These are phyloP conservation scores for Colletotrichum plurivorum DNA, from an alignment of 2,329 filamentous ascomycete genomes.

Conservation along the genomic window DNA sequence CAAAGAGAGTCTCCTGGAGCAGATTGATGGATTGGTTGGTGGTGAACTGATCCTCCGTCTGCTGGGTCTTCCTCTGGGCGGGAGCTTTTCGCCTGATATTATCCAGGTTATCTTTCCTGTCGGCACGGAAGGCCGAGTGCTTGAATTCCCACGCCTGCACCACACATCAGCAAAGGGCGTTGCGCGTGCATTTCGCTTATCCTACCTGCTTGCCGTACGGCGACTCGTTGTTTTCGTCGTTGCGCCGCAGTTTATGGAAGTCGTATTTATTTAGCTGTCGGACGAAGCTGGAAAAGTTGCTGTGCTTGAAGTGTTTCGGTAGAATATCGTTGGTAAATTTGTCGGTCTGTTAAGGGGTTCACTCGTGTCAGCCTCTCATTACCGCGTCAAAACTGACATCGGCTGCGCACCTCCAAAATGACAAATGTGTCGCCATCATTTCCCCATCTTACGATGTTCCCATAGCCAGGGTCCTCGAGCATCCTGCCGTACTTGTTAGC, in stretches of 20 bases:
- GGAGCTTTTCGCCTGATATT: conserved; percentile 97
- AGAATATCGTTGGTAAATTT: conserved; percentile 98
- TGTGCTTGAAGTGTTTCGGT: conserved; percentile 99
- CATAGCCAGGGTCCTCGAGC: conserved; percentile 95
- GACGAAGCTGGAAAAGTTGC: conserved; percentile 97
- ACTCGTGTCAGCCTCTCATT: neutral
- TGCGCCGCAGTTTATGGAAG: conserved; percentile 97
- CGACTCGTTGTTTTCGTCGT: conserved; percentile 86
- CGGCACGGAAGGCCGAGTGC: conserved; percentile 94
- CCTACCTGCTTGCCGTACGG: conserved; percentile 84
- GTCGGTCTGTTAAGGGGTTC: conserved; percentile 77
- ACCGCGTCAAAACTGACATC: neutral
- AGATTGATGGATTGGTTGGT: conserved; percentile 91
- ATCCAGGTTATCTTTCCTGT: conserved; percentile 96
- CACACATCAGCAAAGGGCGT: conserved; percentile 7
- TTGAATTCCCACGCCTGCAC: conserved; percentile 93
- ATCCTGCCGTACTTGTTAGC: conserved; percentile 73
- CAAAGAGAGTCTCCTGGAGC: conserved; percentile 88
- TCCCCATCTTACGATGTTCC: conserved; percentile 94
- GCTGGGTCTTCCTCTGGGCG: conserved; percentile 82
- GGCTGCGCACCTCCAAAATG: conserved; percentile 84
- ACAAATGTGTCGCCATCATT: conserved; percentile 97
- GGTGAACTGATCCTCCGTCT: conserved; percentile 78
- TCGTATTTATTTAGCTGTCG: conserved; percentile 97
- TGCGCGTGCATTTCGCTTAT: neutral